Evolutionary conservation across 164 flowering plant genomes (phyloP), one percentile per base, ranked within the genome.

Genomic region (Cinnamomum micranthum): DNA sequence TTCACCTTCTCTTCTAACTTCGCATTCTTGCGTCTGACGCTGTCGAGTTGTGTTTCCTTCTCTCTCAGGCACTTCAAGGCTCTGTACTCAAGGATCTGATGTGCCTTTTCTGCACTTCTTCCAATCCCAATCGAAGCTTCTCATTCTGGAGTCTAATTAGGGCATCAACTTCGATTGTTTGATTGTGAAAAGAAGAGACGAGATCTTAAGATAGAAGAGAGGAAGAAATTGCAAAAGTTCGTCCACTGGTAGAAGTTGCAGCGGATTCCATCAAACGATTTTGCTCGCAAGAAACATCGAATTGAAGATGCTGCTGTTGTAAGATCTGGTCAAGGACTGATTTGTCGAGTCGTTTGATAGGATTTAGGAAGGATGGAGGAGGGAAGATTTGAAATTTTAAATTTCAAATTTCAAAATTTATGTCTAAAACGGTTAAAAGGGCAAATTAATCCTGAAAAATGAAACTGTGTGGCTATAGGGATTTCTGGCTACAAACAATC

Each of bases 1-100:
- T 74, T 80, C 24, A 82, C 70, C 73, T 78, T 80, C 77, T 78
- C 85, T 62, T 82, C 78, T 0, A 82, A 77, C 41, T 82, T 80
- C 25, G 70, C 80, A 67, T 82, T 80, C 41, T 70, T 68, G 0
- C 82, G 67, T 15, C 73, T 67, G 33, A 73, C 82, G 41, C 50
- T 71, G 35, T 76, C 81, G 12, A 82, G 65, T 71, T 80, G 83
- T 1, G 52, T 27, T 22, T 82, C 83, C 70, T 80, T 82, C 9
- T 80, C 85, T 50, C 72, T 63, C 10, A 82, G 72, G 12, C 69
- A 75, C 47, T 71, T 80, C 65, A 70, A 6, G 1, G 74, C 69
- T 69, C 76, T 75, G 31, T 78, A 76, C 65, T 78, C 82, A 1
- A 78, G 58, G 72, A 71, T 64, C 80, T 71, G 69, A 77, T 77